phyloP scores from a whole-genome alignment of 371 early-diverging fungal species.

The Syncephalastrum monosporum region DNA sequence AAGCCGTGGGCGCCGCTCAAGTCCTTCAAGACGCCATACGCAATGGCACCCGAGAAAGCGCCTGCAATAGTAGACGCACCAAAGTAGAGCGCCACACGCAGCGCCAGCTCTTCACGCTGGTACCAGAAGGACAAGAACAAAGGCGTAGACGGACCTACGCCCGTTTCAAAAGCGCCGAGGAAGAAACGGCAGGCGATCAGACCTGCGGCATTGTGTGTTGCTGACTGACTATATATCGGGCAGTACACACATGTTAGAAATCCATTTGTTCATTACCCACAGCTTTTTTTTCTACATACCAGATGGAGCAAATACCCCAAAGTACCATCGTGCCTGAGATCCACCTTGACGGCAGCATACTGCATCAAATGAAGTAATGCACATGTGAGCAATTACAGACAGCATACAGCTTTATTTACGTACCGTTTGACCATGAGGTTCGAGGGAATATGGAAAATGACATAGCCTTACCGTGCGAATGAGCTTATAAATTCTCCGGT shows the following conservation, averaged over 20 bases:
- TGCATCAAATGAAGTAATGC: background rate
- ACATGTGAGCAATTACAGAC: background rate
- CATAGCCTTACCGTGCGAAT: slow-evolving; percentile 18
- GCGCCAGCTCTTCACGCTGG: slow-evolving; percentile 36
- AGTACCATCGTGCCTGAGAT: slow-evolving; percentile 39
- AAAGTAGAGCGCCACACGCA: slow-evolving; percentile 40
- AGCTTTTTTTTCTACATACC: slow-evolving; percentile 18
- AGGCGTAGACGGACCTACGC: slow-evolving; percentile 37
- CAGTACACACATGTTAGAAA: background rate
- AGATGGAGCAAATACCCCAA: slow-evolving; percentile 42
- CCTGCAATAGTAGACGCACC: slow-evolving; percentile 45
- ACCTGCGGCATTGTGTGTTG: slow-evolving; percentile 44
- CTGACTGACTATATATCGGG: slow-evolving; percentile 41
- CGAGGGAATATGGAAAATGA: slow-evolving; percentile 26
- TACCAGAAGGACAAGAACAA: slow-evolving; percentile 47
- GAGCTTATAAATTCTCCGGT: background rate
- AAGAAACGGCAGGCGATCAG: slow-evolving; percentile 59
- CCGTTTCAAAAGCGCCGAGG: slow-evolving; percentile 54
- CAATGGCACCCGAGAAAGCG: slow-evolving; percentile 49
- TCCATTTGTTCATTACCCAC: background rate
- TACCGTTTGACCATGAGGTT: slow-evolving; percentile 29
- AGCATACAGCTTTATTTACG: background rate
- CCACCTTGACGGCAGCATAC: slow-evolving; percentile 33
- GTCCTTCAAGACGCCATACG: slow-evolving; percentile 31
- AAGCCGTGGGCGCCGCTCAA: slow-evolving; percentile 33